A percentile compares a stretch with the other conserved stretches of the same genome.
phyloP scores from a whole-genome alignment of 495 filamentous ascomycete genomes.

The Umbilicaria muhlenbergii region DNA sequence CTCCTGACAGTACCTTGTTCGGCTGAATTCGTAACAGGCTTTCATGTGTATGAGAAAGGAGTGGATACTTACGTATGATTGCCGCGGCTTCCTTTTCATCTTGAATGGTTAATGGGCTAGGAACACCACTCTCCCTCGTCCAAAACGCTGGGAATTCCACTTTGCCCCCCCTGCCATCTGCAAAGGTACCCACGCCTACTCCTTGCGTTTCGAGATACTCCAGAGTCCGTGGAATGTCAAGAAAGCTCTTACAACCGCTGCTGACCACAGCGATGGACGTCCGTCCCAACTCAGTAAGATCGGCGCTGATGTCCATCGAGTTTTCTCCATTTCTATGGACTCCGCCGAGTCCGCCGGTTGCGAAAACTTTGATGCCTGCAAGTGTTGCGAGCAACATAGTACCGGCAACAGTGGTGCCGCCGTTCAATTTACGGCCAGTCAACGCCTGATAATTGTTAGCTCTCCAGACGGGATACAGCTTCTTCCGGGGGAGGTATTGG shows the following conservation, averaged over 20 bases:
- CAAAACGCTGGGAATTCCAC: constrained; percentile 87
- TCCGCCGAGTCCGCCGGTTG: constrained; percentile 63
- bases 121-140: constrained; percentile 66
- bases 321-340: constrained; percentile 83
- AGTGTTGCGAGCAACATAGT: constrained; percentile 82
- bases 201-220: constrained; percentile 95
- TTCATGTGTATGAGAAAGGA: too few relatives aligned
- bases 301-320: constrained; percentile 75
- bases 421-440: constrained; percentile 51
- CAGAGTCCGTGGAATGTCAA: constrained; percentile 79
- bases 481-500: background rate
- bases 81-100: constrained; percentile 70
- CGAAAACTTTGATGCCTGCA: constrained; percentile 86
- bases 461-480: background rate
- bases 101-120: constrained; percentile 57
- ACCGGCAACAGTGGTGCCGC: constrained; percentile 82
- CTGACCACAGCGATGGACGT: constrained; percentile 80
- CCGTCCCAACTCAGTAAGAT: constrained; percentile 86
- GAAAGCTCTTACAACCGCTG: constrained; percentile 87
- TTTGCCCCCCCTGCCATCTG: constrained; percentile 49
- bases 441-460: constrained; percentile 31
- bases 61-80: constrained; percentile 48
- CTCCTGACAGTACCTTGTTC: too few relatives aligned
- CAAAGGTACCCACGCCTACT: constrained; percentile 73
- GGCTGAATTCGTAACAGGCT: too few relatives aligned